Evolutionary conservation across 306 rosid genomes (phyloP), one percentile per base, ranked within the genome.

Genomic region (Rosa lucieae): DNA sequence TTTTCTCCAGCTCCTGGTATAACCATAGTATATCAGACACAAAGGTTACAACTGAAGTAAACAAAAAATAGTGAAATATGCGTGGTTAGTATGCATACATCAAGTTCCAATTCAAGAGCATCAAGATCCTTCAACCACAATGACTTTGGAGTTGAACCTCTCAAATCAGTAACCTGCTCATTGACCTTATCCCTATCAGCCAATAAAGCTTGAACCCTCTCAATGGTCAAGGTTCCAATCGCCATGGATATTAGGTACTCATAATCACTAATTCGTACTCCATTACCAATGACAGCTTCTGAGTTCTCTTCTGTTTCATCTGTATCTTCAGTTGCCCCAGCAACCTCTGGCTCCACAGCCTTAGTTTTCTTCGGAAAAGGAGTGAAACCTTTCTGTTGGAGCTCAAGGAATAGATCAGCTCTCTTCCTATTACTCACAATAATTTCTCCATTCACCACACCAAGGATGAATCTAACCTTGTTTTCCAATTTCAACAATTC

Each of bases 81-180:
- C 66, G 1, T 18, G 59, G 5, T 8, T 37, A 58, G 0, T n/a
- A 23, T 37, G 62, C 89, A 4, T 90, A 95, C 99, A 86, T 91
- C 89, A 23, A 95, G 92, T 73, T 90, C 88, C 74, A 62, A 70
- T 26, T 92, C 97, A 58, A 95, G 87, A 77, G 84, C 82, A 75
- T 90, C 92, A 13, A 92, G 94, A 88, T 95, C 99, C 72, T 66
- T 91, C 75, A 86, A 47, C 99, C 99, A 95, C 89, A 95, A 44
- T 49, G 92, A 72, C 55, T 74, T 83, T 21, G 97, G 85, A n/a
- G 97, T 86, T 15, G 93, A 86, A 47, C 87, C 88, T 75, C 84
- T 84, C 89, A 91, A 44, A n/a, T 89, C 89, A 40, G 87, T 92
- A 14, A 87, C 91, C 75, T 89, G 92, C 9, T 81, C 72, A 21